These are phyloP conservation scores for Wallacemonas sp. DNA, from an alignment of 208 protist genomes.

Conservation along the genomic window DNA sequence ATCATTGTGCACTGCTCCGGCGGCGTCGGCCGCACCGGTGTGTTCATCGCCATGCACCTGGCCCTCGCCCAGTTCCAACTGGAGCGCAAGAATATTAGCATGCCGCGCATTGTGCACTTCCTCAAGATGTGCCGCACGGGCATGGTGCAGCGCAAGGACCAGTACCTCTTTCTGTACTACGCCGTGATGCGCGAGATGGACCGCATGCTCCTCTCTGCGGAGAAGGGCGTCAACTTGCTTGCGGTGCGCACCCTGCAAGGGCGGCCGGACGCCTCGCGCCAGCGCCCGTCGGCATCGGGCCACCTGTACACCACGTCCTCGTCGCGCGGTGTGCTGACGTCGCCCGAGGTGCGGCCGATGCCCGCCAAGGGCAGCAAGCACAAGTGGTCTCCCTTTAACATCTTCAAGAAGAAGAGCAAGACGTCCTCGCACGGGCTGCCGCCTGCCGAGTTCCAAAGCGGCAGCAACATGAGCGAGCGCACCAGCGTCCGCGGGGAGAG, in stretches of 20 bases:
- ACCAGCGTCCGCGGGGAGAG: neutral
- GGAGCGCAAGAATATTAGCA: slow-evolving; percentile 50
- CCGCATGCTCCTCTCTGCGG: slow-evolving; percentile 70
- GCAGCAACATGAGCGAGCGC: slow-evolving; percentile 9
- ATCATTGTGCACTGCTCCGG: slow-evolving; percentile 89
- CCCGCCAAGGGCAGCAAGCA: slow-evolving; percentile 4
- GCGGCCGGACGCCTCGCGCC: slow-evolving; percentile 4
- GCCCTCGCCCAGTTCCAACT: slow-evolving; percentile 74
- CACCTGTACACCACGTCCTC: neutral
- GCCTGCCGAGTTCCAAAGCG: slow-evolving; percentile 14
- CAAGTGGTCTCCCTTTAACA: slow-evolving; percentile 9
- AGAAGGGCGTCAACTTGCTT: slow-evolving; percentile 60
- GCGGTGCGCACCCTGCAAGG: slow-evolving; percentile 31
- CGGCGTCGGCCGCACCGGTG: slow-evolving; percentile 84
- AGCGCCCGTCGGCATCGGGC: neutral
- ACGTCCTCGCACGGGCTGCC: neutral
- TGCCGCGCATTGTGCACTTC: slow-evolving; percentile 61
- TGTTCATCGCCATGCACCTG: slow-evolving; percentile 86
- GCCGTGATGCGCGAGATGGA: slow-evolving; percentile 73
- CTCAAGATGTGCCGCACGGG: slow-evolving; percentile 76
- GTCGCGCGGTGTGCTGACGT: slow-evolving; percentile 7
- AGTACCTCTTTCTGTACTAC: slow-evolving; percentile 86
- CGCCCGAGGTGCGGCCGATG: slow-evolving; percentile 13
- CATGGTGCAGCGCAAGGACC: slow-evolving; percentile 85
- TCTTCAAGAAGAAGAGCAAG: slow-evolving; percentile 15